Conservation (phyloP, 768 basidiomycete species). For the Suillus occidentalis region DNA sequence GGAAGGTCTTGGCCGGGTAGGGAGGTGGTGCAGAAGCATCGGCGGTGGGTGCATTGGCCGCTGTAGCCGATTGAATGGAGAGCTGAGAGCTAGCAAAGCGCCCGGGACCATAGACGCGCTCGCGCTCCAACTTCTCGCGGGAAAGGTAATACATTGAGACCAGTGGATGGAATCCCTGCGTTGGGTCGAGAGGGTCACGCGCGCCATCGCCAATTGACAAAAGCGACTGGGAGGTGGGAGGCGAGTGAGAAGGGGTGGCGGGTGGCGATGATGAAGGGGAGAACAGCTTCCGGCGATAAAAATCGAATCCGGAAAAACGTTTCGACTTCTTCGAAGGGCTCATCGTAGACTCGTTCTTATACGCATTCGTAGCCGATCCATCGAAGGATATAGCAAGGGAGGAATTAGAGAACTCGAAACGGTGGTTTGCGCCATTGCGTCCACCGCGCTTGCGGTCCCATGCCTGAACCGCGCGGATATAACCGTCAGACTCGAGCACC, state of each 20-base stretch:
- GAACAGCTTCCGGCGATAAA: constrained; percentile 89
- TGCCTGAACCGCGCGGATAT: constrained; percentile 65
- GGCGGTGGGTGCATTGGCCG: constrained; percentile 15
- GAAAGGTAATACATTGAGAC: constrained; percentile 97
- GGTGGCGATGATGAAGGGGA: constrained; percentile 50
- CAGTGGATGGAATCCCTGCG: constrained; percentile 90
- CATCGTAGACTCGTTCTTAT: constrained; percentile 38
- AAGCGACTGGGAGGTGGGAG: constrained; percentile 58
- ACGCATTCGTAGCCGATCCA: constrained; percentile 40
- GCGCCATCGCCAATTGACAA: constrained; percentile 49
- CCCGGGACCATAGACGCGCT: constrained; percentile 89
- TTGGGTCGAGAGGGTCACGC: constrained; percentile 73
- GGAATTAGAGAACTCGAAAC: constrained; percentile 66
- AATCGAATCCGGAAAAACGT: constrained; percentile 95
- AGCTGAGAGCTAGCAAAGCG: constrained; percentile 93
- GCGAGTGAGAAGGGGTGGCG: constrained; percentile 56
- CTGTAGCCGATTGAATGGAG: constrained; percentile 44
- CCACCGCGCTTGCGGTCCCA: constrained; percentile 74
- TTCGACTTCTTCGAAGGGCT: constrained; percentile 64
- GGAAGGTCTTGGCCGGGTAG: constrained; percentile 29
- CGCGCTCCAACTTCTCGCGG: constrained; percentile 92
- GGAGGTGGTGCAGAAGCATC: constrained; percentile 23
- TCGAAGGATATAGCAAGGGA: constrained; percentile 68
- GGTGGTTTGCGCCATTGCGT: constrained; percentile 38
- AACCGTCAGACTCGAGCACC: constrained; percentile 77